phyloP scores from a whole-genome alignment of 176 grass and related monocot species.

The Elaeis guineensis region DNA sequence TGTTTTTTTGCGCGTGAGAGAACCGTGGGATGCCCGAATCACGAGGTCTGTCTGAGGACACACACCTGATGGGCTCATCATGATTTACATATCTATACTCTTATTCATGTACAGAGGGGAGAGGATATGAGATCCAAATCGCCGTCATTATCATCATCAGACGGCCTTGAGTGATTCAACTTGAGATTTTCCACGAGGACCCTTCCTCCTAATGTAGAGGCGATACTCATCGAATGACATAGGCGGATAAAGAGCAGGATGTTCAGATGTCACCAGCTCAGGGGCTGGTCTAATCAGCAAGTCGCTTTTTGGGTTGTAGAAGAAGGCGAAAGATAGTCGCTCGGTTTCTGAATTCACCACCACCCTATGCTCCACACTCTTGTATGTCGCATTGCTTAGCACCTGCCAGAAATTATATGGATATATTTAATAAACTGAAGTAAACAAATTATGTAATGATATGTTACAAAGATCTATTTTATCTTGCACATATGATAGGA shows the following conservation, averaged over 20 bases:
- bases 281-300: not conserved
- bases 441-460: too few relatives aligned
- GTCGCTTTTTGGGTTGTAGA: constrained; percentile 18
- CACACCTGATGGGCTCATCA: too few relatives aligned
- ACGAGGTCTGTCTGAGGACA: too few relatives aligned
- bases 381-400: constrained; percentile 17
- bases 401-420: not conserved
- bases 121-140: too few relatives aligned
- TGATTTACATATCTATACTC: too few relatives aligned
- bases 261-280: not conserved
- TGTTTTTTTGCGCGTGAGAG: too few relatives aligned
- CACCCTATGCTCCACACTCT: constrained; percentile 17
- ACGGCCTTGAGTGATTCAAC: not conserved
- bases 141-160: too few relatives aligned
- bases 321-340: constrained; percentile 13
- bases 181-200: constrained; percentile 3
- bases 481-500: too few relatives aligned
- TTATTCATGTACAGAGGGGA: too few relatives aligned
- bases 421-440: too few relatives aligned
- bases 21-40: too few relatives aligned
- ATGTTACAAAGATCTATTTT: too few relatives aligned
- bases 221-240: constrained; percentile 15
- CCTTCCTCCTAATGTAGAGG: not conserved
- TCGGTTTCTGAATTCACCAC: not conserved
- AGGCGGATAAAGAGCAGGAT: not conserved